Base-by-base conservation (phyloP, 2,329 filamentous ascomycete genomes). In the Aphanocladium album region DNA sequence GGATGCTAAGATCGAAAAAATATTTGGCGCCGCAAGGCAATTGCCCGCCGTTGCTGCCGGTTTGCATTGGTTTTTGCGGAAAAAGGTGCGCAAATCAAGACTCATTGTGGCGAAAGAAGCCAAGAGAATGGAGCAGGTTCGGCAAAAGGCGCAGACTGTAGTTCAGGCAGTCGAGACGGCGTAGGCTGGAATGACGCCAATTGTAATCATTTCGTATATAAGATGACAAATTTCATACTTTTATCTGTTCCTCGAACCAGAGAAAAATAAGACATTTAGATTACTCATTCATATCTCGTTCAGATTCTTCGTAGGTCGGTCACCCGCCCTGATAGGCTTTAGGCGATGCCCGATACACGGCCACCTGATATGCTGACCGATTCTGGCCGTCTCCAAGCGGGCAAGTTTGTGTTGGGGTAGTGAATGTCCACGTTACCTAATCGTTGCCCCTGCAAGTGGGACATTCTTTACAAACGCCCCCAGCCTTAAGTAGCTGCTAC, bases 51-150 rank as follows among this genome's bases (percentile, higher is more conserved):
- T 97, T 63, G 85, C 88, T 5, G 84, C 84, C 60, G 90, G 90
- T 0, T 69, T 97, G 65, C 86, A 89, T 63, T 96, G 88, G 73
- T 95, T 96, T 70, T 69, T 98, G 57, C 84, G 85, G 69, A 92
- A 89, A 71, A 83, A 89, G 49, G 81, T 97, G 17, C 79, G 83
- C 5, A 89, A 87, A 71, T 89, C 87, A 3, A 70, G 83, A 67
- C 73, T 85, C 64, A 71, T 82, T 47, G 74, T 76, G 16, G 74
- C 76, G 6, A 82, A 80, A 63, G 77, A 83, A 58, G 74, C 73
- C 58, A 78, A 74, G 64, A 76, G 73, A 62, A 67, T 87, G 41
- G 68, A 73, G 9, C 58, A 65, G 16, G 68, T 74, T 39, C 66
- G 68, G n/a, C 65, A 69, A n/a, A 74, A 72, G 65, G 74, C 67